Evolutionary conservation across 768 basidiomycete genomes (phyloP).

Genomic region (Phylloporus rhodoxanthus): DNA sequence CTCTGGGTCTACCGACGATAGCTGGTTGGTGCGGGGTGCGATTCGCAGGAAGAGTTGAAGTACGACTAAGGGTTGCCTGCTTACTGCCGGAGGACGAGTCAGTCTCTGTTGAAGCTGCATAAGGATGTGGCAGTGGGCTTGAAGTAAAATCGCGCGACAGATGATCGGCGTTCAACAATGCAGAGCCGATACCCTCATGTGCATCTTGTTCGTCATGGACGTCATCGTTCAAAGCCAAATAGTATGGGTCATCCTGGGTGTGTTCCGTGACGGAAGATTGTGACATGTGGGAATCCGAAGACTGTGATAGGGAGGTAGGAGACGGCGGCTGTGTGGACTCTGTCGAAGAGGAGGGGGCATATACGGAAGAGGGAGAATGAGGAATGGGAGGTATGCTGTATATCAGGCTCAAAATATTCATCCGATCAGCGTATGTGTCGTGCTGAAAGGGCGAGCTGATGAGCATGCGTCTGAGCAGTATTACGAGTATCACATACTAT

Average conservation of each 20-base stretch:
- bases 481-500: conserved; percentile 58
- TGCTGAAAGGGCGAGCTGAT: conserved; percentile 46
- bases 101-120: conserved; percentile 39
- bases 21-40: conserved; percentile 24
- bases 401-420: conserved; percentile 86
- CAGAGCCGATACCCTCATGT: conserved; percentile 42
- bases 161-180: conserved; percentile 35
- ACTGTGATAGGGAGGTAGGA: conserved; percentile 30
- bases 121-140: conserved; percentile 39
- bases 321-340: conserved; percentile 36
- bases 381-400: conserved; percentile 80
- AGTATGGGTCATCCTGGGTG: conserved; percentile 34
- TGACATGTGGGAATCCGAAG: conserved; percentile 47
- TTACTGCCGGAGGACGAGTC: conserved; percentile 29
- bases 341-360: conserved; percentile 37
- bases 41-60: conserved; percentile 31
- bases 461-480: conserved; percentile 10
- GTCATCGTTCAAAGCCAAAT: conserved; percentile 16
- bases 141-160: conserved; percentile 27
- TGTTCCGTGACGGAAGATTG: conserved; percentile 39
- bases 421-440: conserved; percentile 91
- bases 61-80: conserved; percentile 28
- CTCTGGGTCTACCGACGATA: conserved; percentile 40
- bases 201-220: conserved; percentile 32
- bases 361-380: conserved; percentile 52